Base-by-base conservation (phyloP, 345 rosid species). In the Aethionema arabicum region DNA sequence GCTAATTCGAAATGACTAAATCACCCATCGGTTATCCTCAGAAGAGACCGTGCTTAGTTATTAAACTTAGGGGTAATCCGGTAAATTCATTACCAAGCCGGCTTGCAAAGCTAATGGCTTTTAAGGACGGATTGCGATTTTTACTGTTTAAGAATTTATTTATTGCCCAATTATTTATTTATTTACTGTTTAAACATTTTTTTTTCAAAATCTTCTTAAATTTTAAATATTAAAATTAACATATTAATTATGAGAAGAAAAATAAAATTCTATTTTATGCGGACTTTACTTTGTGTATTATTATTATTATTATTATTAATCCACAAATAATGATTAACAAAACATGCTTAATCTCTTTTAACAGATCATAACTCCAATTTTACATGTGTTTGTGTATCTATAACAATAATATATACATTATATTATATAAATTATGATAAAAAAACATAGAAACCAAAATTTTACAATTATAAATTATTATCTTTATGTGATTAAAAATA, bases 21-120 rank as follows among this genome's bases (percentile, higher is more conserved):
- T 33, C 78, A 44, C 75, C 91, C 96, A 65, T 56, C 54, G 3
- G 53, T 53, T 67, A 11, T 51, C 45, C 46, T 0, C 5, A 32
- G 12, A 39, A 7, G 13, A 46, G 47, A 44, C 4, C 32, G 46
- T 53, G 58, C 60, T 45, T 40, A 21, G 21, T 4, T 11, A 29
- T n/a, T 68, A 47, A 32, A 0, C 15, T 29, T 47, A 68, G 70
- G 73, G 77, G 54, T 68, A 64, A 62, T 57, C 49, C 51, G 52
- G 74, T 59, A 56, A 29, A 56, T 16, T 0, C 10, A 2, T 9
- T 32, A 9, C 42, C 56, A 57, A 63, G 66, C 69, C 60, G 76
- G 76, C 67, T 72, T 54, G 40, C 21, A 66, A 54, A 65, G 66
- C 76, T 45, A 7, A 60, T 67, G 66, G 70, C 65, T 57, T 62